A percentile compares a stretch with the other conserved stretches of the same genome.
These are phyloP conservation scores for Sideroxylon spinosum DNA, from an alignment of 179 eudicot species.

Conservation along the genomic window DNA sequence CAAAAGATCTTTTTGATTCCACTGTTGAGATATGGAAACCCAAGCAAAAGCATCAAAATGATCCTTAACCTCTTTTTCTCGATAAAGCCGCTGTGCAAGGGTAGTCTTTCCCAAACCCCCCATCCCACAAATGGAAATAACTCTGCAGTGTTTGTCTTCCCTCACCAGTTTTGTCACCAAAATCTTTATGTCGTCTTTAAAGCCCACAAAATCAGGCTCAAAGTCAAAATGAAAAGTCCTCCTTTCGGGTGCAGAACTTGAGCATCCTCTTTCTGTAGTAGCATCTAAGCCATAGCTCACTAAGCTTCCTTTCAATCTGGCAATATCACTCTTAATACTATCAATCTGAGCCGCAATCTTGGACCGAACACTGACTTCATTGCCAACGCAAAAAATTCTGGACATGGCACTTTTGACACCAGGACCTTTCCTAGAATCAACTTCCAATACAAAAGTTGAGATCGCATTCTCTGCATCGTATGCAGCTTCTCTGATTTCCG, in stretches of 20 bases:
- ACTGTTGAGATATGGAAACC: slow-evolving; percentile 25
- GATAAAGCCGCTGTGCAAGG: slow-evolving; percentile 21
- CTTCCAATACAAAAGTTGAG: background rate
- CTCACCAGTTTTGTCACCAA: slow-evolving; percentile 6
- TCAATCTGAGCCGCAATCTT: background rate
- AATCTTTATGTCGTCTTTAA: too few species aligned
- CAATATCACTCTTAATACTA: background rate
- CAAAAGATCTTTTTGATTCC: slow-evolving; percentile 18
- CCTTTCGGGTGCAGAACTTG: background rate
- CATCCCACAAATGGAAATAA: slow-evolving; percentile 26
- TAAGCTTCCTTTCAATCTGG: background rate
- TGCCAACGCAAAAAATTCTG: background rate
- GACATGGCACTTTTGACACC: background rate
- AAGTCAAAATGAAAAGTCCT: background rate
- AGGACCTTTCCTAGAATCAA: background rate
- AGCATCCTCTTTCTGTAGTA: background rate
- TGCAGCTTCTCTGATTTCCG: slow-evolving; percentile 11
- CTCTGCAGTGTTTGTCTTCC: slow-evolving; percentile 6
- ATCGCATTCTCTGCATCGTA: background rate
- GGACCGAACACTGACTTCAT: background rate
- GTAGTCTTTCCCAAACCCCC: slow-evolving; percentile 33
- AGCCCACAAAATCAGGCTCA: too few species aligned
- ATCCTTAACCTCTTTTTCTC: background rate
- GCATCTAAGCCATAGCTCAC: background rate
- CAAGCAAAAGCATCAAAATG: slow-evolving; percentile 29